These are phyloP conservation scores for Silene noctiflora DNA, from an alignment of 179 eudicot species.

Conservation along the genomic window DNA sequence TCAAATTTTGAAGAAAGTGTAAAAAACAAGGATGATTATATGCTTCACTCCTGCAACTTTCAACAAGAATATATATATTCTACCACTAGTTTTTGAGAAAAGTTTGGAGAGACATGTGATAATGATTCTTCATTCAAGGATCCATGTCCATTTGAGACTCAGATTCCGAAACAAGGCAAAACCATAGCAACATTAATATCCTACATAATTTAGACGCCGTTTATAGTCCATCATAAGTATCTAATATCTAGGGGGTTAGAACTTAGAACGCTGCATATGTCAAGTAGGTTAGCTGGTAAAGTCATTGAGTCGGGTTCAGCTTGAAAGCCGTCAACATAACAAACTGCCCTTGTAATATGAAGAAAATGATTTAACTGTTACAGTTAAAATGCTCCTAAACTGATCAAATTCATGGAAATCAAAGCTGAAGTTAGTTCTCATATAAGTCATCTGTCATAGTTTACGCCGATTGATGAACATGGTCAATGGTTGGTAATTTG, in stretches of 20 bases:
- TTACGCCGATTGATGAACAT: not conserved
- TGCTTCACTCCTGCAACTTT: conserved; percentile 15
- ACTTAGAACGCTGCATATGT: too few species aligned
- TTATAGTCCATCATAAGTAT: too few species aligned
- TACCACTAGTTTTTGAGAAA: conserved; percentile 13
- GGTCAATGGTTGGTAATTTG: not conserved
- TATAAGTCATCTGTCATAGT: not conserved
- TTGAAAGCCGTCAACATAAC: not conserved
- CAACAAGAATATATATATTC: conserved; percentile 16
- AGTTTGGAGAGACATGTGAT: conserved; percentile 15
- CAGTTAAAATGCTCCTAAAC: not conserved
- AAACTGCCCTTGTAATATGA: not conserved
- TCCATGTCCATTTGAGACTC: conserved; percentile 8
- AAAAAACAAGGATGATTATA: conserved; percentile 1
- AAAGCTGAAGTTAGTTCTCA: not conserved
- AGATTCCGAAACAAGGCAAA: conserved; percentile 8
- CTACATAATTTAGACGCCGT: not conserved
- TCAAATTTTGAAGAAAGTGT: not conserved
- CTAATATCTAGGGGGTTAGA: too few species aligned
- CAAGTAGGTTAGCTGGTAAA: not conserved
- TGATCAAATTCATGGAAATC: not conserved
- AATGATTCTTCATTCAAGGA: conserved; percentile 6
- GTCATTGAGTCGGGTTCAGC: not conserved
- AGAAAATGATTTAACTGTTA: not conserved
- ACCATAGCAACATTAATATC: not conserved